phyloP scores from a whole-genome alignment of 2,329 filamentous ascomycete genomes.

The Chaetomium olivaceum region DNA sequence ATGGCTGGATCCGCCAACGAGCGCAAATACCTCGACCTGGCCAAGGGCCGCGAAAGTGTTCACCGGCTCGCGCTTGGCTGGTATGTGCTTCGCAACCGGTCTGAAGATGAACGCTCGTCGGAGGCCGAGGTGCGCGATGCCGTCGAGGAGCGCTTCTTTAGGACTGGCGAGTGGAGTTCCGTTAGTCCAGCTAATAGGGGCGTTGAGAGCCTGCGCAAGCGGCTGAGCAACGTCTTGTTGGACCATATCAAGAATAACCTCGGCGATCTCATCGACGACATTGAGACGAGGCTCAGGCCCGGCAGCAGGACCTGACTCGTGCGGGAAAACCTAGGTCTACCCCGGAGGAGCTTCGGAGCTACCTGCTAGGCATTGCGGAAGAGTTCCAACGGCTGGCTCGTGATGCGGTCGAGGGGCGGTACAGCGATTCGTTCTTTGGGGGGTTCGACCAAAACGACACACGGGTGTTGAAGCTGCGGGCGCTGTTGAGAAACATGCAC shows the following conservation, averaged over 20 bases:
- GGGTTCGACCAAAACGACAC: background rate
- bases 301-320: slow-evolving; percentile 7
- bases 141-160: slow-evolving; percentile 28
- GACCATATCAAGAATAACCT: slow-evolving; percentile 36
- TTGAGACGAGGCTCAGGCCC: slow-evolving; percentile 30
- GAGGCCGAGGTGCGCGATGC: slow-evolving; percentile 27
- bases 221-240: slow-evolving; percentile 42
- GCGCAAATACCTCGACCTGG: slow-evolving; percentile 41
- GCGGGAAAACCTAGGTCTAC: slow-evolving; percentile 25
- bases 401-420: slow-evolving; percentile 44
- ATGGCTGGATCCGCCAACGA: slow-evolving; percentile 40
- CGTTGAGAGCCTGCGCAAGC: slow-evolving; percentile 39
- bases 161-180: slow-evolving; percentile 33
- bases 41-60: slow-evolving; percentile 33
- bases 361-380: slow-evolving; percentile 41
- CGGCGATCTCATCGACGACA: slow-evolving; percentile 35
- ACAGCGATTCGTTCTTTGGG: slow-evolving; percentile 45
- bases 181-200: slow-evolving; percentile 39
- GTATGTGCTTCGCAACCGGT: slow-evolving; percentile 49
- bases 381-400: slow-evolving; percentile 42
- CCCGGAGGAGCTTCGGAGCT: slow-evolving; percentile 35
- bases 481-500: slow-evolving; percentile 8
- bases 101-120: slow-evolving; percentile 26
- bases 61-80: slow-evolving; percentile 33
- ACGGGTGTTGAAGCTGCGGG: slow-evolving; percentile 10